Percentiles rank a stretch among this genome's conserved stretches.
Evolutionary conservation across 108 stramenopile genomes (phyloP).

Genomic region (Cyclostephanos tholiformis): DNA sequence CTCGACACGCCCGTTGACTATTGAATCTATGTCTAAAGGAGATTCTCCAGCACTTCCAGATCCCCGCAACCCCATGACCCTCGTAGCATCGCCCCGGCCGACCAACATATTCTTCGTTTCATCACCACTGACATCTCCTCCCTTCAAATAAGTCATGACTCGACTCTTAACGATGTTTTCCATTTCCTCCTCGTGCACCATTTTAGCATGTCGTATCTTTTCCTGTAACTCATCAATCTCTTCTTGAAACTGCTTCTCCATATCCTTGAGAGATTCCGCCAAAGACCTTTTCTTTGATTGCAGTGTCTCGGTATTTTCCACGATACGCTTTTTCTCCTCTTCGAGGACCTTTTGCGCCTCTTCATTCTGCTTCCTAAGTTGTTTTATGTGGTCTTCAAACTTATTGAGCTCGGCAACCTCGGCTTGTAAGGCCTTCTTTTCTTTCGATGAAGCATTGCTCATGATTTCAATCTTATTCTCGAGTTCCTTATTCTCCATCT

Average conservation of each 20-base stretch:
- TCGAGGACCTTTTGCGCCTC: conserved; percentile 24
- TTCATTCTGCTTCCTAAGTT: conserved; percentile 22
- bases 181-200: conserved; percentile 29
- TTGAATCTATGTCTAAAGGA: conserved; percentile 15
- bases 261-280: conserved; percentile 25
- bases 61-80: not conserved
- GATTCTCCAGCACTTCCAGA: not conserved
- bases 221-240: conserved; percentile 35
- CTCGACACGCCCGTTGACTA: conserved; percentile 20
- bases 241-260: conserved; percentile 18
- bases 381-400: conserved; percentile 20
- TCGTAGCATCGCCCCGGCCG: not conserved
- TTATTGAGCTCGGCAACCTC: conserved; percentile 31
- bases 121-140: not conserved
- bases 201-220: conserved; percentile 17
- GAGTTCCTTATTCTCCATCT: conserved; percentile 40
- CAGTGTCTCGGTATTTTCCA: conserved; percentile 20
- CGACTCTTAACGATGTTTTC: conserved; percentile 23
- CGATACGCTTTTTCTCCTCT: conserved; percentile 18
- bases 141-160: conserved; percentile 18
- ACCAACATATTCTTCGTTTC: not conserved
- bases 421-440: conserved; percentile 30
- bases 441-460: conserved; percentile 33
- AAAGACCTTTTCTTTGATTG: conserved; percentile 32
- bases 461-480: conserved; percentile 35